Base-by-base conservation (phyloP, 441 rosid species). In the Breynia disticha region DNA sequence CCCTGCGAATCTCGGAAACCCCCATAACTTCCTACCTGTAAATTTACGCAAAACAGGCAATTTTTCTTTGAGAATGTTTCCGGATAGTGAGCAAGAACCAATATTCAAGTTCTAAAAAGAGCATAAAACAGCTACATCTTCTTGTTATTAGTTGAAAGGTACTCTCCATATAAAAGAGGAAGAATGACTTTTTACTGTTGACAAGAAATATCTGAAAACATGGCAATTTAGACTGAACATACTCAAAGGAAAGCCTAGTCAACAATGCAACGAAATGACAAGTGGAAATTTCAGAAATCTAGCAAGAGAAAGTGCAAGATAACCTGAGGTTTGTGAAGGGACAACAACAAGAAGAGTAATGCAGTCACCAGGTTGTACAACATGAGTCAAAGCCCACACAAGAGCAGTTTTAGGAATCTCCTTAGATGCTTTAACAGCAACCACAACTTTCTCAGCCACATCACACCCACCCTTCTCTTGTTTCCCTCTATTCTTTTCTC, bases 301-400 rank as follows among this genome's bases (percentile, higher is more conserved):
- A 21, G 32, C 39, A 14, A 18, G 35, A 47, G 51, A 41, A 41
- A 41, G 15, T 11, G n/a, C 13, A 3, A 48, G 57, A 19, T 44
- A 67, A 89, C 99, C 86, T 10, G 95, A 72, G 68, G 77, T 67
- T 7, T 79, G 89, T 51, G 90, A 76, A 67, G 97, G 86, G 46
- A 89, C 86, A 57, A 94, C 94, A 56, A 90, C 97, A 41, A 94
- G 80, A 50, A 94, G 77, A 4, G 97, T 90, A 52, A 94, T 94
- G 81, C 87, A 82, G 63, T 94, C 95, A 35, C 96, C 96, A 66
- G 97, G 95, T 53, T 85, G 94, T 65, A 80, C 97, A 64, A 94
- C 94, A 75, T 94, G 99, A 67, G 96, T 94, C 85, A 94, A 75
- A 67, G 99, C 90, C 99, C 99, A 94, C 46, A 76, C 86, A 61